A percentile compares a stretch with the other conserved stretches of the same genome.
Conservation (phyloP, 768 basidiomycete species). For the Rhodotorula babjevae region DNA sequence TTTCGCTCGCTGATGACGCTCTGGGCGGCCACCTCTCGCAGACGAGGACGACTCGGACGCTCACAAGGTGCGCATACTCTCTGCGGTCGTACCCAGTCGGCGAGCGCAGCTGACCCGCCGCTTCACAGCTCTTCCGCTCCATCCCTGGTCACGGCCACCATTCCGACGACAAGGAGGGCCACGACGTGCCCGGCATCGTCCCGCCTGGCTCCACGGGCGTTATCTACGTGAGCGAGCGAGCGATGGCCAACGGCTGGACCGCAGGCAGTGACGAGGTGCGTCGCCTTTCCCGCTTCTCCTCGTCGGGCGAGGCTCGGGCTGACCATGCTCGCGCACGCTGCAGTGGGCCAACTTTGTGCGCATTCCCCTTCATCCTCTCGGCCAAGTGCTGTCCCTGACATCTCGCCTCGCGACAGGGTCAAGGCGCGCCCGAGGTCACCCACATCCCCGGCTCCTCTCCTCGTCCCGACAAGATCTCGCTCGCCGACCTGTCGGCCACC, state of each 20-base stretch:
- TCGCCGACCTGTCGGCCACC: slow-evolving; percentile 9
- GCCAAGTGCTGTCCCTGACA: too few relatives aligned
- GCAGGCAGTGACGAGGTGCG: slow-evolving; percentile 51
- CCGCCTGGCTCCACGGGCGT: slow-evolving; percentile 47
- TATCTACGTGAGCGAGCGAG: slow-evolving; percentile 86
- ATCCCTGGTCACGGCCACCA: slow-evolving; percentile 20
- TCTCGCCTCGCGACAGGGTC: slow-evolving; percentile 4
- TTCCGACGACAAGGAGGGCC: neutral
- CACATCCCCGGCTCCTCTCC: slow-evolving; percentile 1
- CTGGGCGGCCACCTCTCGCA: neutral
- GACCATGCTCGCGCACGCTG: too few relatives aligned
- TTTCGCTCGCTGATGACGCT: neutral
- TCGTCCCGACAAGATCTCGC: slow-evolving; percentile 16
- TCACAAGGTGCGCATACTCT: neutral
- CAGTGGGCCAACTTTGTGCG: slow-evolving; percentile 50
- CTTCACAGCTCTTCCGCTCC: neutral
- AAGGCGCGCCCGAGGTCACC: slow-evolving; percentile 51
- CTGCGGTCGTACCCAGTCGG: too few relatives aligned
- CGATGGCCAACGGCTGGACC: slow-evolving; percentile 90
- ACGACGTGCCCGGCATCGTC: slow-evolving; percentile 17
- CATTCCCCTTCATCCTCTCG: slow-evolving; percentile 41
- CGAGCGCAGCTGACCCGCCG: neutral
- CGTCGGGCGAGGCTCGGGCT: too few relatives aligned
- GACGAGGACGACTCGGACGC: neutral
- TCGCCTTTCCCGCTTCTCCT: neutral